These are phyloP conservation scores for Macrophomina phaseolina DNA, from an alignment of 2,329 filamentous ascomycete genomes.

Conservation along the genomic window DNA sequence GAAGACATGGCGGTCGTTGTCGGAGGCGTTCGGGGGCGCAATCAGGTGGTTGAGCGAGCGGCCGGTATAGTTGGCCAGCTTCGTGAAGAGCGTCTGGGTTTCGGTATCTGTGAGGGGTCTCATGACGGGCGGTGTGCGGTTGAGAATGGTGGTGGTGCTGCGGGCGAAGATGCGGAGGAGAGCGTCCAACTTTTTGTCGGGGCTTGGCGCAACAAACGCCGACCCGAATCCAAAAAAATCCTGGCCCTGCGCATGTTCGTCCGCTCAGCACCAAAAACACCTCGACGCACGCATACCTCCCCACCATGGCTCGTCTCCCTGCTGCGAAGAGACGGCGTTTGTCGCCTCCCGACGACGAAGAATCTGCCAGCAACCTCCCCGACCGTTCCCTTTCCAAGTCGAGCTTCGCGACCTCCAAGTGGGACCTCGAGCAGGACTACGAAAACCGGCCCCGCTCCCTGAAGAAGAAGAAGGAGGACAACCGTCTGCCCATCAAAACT, in stretches of 20 bases:
- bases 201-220: slow-evolving; percentile 41
- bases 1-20: slow-evolving; percentile 51
- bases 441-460: slow-evolving; percentile 77
- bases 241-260: not conserved
- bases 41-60: slow-evolving; percentile 80
- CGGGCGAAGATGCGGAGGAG: slow-evolving; percentile 14
- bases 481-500: slow-evolving; percentile 84
- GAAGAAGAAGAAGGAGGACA: slow-evolving; percentile 74
- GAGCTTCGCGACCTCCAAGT: slow-evolving; percentile 76
- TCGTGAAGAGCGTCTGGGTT: slow-evolving; percentile 82
- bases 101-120: slow-evolving; percentile 80
- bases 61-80: slow-evolving; percentile 93
- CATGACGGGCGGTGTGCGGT: slow-evolving; percentile 57
- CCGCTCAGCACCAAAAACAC: slow-evolving; percentile 16
- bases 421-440: slow-evolving; percentile 93
- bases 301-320: slow-evolving; percentile 43
- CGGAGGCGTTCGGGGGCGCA: slow-evolving; percentile 31
- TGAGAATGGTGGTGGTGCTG: slow-evolving; percentile 20
- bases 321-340: slow-evolving; percentile 45
- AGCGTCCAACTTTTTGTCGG: slow-evolving; percentile 28
- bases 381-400: slow-evolving; percentile 37
- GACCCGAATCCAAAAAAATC: slow-evolving; percentile 14
- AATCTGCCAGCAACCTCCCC: not conserved
- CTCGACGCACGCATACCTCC: slow-evolving; percentile 35
- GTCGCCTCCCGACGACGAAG: slow-evolving; percentile 40